Base-by-base conservation (phyloP, 139 green algal species). In the Chlorella vulgaris region DNA sequence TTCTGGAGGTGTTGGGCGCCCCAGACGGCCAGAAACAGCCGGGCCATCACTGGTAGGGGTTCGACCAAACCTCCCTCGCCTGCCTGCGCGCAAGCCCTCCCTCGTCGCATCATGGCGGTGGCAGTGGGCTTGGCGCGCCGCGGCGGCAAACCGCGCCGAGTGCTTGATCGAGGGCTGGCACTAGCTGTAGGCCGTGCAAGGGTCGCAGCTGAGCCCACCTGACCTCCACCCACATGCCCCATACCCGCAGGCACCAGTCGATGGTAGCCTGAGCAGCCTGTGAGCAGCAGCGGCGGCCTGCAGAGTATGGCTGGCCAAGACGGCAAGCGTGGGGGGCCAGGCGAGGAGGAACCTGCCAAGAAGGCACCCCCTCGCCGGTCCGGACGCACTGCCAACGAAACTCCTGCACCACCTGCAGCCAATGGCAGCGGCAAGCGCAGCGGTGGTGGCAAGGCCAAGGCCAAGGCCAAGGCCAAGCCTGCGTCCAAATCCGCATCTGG, bases 271-370 rank as follows among this genome's bases (percentile, higher is more conserved):
- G 69, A 76, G 69, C 0, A 15, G 15, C n/a, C n/a, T 29, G 15
- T 28, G 7, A 69, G 18, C 29, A 69, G 31, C 29, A 40, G 29
- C 26, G 62, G 62, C 18, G n/a, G 62, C 62, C 29, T 31, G 21
- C 55, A 65, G 21, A 28, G 8, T 70, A 69, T 80, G 74, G 74
- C 74, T 3, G 74, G 74, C 28, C 58, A 69, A 50, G 71, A 78
- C 69, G 51, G 70, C 50, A 33, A 80, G 74, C 10, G 36, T 29
- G 74, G 70, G 39, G 74, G 66, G 58, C 38, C 55, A 61, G 58
- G 38, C 55, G 35, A 58, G 38, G 74, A 58, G 8, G 58, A 78
- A 47, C 50, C 71, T 36, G 33, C 50, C 22, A 7, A 53, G 21
- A 51, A 65, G 19, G 19, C 50, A 4, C 26, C 74, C 33, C 74